Base-by-base conservation (phyloP, 176 grass and related monocot genomes). In the Oryza meyeriana region DNA sequence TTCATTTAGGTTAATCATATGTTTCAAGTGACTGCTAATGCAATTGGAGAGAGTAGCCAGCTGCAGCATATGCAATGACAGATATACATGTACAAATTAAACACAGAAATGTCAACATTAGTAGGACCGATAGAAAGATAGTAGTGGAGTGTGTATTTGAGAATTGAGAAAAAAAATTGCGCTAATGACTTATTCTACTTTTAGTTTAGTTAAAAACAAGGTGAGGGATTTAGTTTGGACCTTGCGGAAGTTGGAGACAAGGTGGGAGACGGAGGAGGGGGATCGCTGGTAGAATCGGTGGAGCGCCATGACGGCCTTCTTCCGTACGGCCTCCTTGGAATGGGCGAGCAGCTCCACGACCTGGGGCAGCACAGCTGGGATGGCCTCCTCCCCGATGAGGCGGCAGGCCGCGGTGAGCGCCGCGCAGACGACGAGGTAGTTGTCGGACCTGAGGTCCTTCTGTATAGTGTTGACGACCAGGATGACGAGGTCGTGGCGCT, bases 391-490 rank as follows among this genome's bases (percentile, higher is more conserved):
- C 24, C 92, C 92, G 55, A 99, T 99, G 52, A 99, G 87, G 38
- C 87, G 83, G 88, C 93, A 96, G 9, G 92, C 97, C 0, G 97
- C 97, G 27, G 88, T 86, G 45, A 99, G 86, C 10, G 97, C 93
- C 4, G 93, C 91, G 65, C 89, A 94, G 31, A 96, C 93, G 57
- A 96, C 87, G 41, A 99, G 90, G 62, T 99, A 99, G 36, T 96
- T 99, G 71, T 99, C 93, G 18, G 97, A 99, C 75, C 91, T 87
- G 61, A 99, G 91, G 83, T 99, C 97, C 91, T 99, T 99, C 89
- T 99, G 97, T 38, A 99, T 99, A 34, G 97, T 99, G 81, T 99
- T 99, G 83, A 99, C 93, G 38, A 99, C 94, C 31, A 99, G 88
- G 71, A 99, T 99, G 79, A 99, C 94, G 70, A 99, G 91, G 84